These are phyloP conservation scores for Dactylonectria estremocensis DNA, from an alignment of 2,329 filamentous ascomycete species.

Conservation along the genomic window DNA sequence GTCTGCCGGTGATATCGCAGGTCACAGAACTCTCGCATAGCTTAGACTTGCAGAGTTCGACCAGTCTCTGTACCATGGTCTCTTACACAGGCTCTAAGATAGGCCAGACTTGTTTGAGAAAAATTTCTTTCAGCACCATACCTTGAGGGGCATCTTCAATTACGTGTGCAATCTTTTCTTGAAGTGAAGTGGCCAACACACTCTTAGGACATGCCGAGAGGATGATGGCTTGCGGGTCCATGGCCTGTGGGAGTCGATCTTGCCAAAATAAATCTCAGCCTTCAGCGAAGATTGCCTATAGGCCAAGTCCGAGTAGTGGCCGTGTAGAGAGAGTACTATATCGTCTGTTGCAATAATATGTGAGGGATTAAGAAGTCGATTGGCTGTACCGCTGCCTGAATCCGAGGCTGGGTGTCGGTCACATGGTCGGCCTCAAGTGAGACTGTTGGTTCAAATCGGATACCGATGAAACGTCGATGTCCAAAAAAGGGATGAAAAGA, in stretches of 20 bases:
- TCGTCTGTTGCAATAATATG: not conserved
- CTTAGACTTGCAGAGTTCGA: not conserved
- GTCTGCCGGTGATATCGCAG: not conserved
- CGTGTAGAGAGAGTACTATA: not conserved
- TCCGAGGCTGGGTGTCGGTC: not conserved
- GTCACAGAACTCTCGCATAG: not conserved
- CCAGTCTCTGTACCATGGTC: not conserved
- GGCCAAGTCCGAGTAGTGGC: no score
- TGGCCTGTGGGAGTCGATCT: not conserved
- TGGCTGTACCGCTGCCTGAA: not conserved
- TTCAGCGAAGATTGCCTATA: not conserved
- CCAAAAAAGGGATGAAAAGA: no score
- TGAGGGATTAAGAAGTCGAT: not conserved
- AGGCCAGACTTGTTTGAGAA: not conserved
- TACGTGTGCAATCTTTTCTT: not conserved
- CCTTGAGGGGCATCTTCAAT: not conserved
- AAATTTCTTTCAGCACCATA: not conserved
- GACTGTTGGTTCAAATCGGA: not conserved
- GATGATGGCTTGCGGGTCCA: not conserved
- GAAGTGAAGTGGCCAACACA: not conserved
- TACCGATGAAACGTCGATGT: not conserved
- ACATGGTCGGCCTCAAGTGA: not conserved
- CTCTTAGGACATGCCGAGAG: not conserved
- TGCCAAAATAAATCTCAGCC: not conserved
- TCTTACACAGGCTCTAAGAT: not conserved